A percentile compares a stretch with the other conserved stretches of the same genome.
Conservation (phyloP, 768 basidiomycete genomes). For the Russula emetica region DNA sequence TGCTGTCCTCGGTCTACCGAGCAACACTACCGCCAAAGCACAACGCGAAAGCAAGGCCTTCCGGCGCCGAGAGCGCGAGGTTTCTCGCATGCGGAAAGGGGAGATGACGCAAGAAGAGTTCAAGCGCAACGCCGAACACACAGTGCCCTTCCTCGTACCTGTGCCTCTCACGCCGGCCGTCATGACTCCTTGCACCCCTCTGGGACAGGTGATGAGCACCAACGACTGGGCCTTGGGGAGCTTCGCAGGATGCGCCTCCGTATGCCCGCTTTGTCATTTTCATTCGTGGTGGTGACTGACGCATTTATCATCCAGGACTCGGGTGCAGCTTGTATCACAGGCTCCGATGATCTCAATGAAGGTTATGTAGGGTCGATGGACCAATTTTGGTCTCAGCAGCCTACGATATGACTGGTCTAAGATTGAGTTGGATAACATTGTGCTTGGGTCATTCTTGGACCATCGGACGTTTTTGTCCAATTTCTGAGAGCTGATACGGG, state of each 20-base stretch:
- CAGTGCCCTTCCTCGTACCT: slow-evolving; percentile 18
- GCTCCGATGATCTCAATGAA: not conserved
- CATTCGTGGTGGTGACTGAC: not conserved
- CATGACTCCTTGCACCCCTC: not conserved
- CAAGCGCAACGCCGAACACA: slow-evolving; percentile 10
- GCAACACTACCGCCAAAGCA: slow-evolving; percentile 17
- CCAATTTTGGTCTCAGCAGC: not conserved
- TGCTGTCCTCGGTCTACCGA: slow-evolving; percentile 30
- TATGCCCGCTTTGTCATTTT: not conserved
- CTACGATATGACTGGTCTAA: not conserved
- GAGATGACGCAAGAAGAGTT: slow-evolving; percentile 22
- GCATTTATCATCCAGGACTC: not conserved
- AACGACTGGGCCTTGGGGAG: not conserved
- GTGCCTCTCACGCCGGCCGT: slow-evolving; percentile 2
- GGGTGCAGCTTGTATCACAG: slow-evolving; percentile 21
- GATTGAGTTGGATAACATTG: not conserved
- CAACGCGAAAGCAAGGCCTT: slow-evolving; percentile 18
- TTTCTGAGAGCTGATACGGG: not conserved
- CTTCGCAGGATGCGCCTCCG: slow-evolving; percentile 20
- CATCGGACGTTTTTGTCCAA: not conserved
- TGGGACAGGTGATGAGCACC: slow-evolving; percentile 9
- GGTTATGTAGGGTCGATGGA: not conserved
- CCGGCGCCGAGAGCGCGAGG: slow-evolving; percentile 20
- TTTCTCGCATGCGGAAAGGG: slow-evolving; percentile 9
- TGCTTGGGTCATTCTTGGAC: not conserved